phyloP scores from a whole-genome alignment of 495 filamentous ascomycete genomes.

The Daldinia caldariorum region DNA sequence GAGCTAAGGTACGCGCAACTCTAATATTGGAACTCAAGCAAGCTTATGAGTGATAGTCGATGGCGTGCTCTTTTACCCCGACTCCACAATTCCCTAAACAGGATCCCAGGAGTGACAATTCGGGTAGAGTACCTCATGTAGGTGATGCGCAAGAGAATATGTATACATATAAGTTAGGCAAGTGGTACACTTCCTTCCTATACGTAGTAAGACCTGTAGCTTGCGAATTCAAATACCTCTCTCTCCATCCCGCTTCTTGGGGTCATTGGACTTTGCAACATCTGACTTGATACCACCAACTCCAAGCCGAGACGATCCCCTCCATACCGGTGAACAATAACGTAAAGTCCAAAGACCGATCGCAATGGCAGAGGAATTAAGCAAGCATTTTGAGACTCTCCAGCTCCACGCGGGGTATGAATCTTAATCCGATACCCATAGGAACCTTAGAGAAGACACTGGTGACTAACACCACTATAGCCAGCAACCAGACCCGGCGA shows the following conservation, averaged over 20 bases:
- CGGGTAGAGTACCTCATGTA: conserved; percentile 22
- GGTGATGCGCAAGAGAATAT: conserved; percentile 14
- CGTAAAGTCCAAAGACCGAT: conserved; percentile 8
- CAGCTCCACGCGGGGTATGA: conserved; percentile 94
- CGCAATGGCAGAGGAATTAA: conserved; percentile 50
- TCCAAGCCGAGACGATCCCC: conserved; percentile 5
- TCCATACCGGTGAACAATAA: background rate
- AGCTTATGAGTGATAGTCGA: conserved; percentile 28
- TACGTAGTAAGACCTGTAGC: conserved; percentile 20
- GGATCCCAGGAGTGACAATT: conserved; percentile 19
- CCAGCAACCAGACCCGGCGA: conserved; percentile 83
- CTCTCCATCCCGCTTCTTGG: background rate
- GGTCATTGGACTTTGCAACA: conserved; percentile 15
- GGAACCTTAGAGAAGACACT: conserved; percentile 10
- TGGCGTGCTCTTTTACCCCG: conserved; percentile 34
- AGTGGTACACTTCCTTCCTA: conserved; percentile 10
- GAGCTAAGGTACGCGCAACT: conserved; percentile 9
- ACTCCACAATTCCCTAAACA: conserved; percentile 34
- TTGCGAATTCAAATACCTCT: conserved; percentile 12
- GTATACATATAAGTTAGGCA: conserved; percentile 21
- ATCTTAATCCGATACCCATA: conserved; percentile 9
- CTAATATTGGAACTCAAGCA: no score
- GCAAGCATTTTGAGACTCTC: conserved; percentile 85
- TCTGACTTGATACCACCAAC: background rate
- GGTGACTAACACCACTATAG: conserved; percentile 55